Evolutionary conservation across 2,329 filamentous ascomycete species (phyloP).

Genomic region (Capronia americana): DNA sequence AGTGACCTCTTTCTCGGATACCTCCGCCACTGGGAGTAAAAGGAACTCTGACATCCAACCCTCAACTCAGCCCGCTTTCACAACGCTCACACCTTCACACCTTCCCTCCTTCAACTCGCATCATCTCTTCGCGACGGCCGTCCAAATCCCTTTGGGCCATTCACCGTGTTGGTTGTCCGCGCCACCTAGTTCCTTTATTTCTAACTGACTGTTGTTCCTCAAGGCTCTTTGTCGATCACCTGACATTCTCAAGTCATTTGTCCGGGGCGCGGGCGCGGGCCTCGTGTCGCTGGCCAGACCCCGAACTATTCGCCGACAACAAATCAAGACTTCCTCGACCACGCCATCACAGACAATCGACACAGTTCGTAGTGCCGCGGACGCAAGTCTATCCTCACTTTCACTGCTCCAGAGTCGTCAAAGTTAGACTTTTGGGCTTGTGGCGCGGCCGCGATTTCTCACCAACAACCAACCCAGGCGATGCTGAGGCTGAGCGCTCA

Average conservation of each 20-base stretch:
- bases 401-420: neutral
- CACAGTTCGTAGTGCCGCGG: neutral
- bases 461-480: neutral
- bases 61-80: slow-evolving; percentile 3
- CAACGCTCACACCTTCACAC: neutral
- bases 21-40: slow-evolving; percentile 21
- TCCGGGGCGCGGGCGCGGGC: slow-evolving; percentile 10
- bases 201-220: slow-evolving; percentile 1
- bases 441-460: slow-evolving; percentile 7
- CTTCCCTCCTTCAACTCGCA: neutral
- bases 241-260: slow-evolving; percentile 13
- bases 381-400: neutral
- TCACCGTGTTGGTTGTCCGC: neutral
- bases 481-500: slow-evolving; percentile 11
- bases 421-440: neutral
- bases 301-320: slow-evolving; percentile 20
- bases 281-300: slow-evolving; percentile 2
- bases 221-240: slow-evolving; percentile 16
- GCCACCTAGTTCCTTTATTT: neutral
- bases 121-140: neutral
- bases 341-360: neutral
- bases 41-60: slow-evolving; percentile 15
- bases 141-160: neutral
- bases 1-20: slow-evolving; percentile 24
- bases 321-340: slow-evolving; percentile 8